These are phyloP conservation scores for Jimgerdemannia flammicorona DNA, from an alignment of 192 early-diverging fungal genomes.

Conservation along the genomic window DNA sequence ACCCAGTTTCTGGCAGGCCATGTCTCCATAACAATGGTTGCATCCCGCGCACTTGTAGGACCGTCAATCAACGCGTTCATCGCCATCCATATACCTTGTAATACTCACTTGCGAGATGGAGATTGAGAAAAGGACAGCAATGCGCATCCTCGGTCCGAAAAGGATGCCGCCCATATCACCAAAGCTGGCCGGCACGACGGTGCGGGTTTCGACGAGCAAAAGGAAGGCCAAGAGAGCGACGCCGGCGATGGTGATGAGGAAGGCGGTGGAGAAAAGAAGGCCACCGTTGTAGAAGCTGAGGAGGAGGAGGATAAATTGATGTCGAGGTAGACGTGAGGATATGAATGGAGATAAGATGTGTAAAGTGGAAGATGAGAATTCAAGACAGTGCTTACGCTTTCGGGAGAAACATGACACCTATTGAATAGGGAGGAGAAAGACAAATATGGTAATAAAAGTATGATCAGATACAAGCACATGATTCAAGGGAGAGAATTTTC, in stretches of 20 bases:
- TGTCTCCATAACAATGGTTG: too few relatives aligned
- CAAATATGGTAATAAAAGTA: too few relatives aligned
- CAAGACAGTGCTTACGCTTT: slow-evolving; percentile 19
- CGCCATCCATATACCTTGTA: too few relatives aligned
- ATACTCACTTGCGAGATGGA: slow-evolving; percentile 26
- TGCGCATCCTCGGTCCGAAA: slow-evolving; percentile 58
- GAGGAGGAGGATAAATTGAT: slow-evolving; percentile 37
- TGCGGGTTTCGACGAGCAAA: slow-evolving; percentile 58
- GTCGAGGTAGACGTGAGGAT: slow-evolving; percentile 8
- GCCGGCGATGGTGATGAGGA: slow-evolving; percentile 54
- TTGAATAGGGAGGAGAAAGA: too few relatives aligned
- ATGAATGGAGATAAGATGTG: neutral
- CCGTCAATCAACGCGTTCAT: too few relatives aligned
- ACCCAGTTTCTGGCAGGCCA: too few relatives aligned
- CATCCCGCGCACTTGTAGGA: too few relatives aligned
- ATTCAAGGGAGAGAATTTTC: too few relatives aligned
- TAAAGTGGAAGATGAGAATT: too few relatives aligned
- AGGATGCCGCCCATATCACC: slow-evolving; percentile 65
- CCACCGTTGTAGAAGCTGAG: slow-evolving; percentile 54
- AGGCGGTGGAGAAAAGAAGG: slow-evolving; percentile 52
- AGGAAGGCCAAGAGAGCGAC: slow-evolving; percentile 64
- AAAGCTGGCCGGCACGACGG: slow-evolving; percentile 56
- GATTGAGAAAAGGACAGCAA: slow-evolving; percentile 47
- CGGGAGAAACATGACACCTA: slow-evolving; percentile 39
- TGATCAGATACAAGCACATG: too few relatives aligned